phyloP scores from a whole-genome alignment of 2,329 filamentous ascomycete genomes.

The Phaeophleospora eucalypticola region DNA sequence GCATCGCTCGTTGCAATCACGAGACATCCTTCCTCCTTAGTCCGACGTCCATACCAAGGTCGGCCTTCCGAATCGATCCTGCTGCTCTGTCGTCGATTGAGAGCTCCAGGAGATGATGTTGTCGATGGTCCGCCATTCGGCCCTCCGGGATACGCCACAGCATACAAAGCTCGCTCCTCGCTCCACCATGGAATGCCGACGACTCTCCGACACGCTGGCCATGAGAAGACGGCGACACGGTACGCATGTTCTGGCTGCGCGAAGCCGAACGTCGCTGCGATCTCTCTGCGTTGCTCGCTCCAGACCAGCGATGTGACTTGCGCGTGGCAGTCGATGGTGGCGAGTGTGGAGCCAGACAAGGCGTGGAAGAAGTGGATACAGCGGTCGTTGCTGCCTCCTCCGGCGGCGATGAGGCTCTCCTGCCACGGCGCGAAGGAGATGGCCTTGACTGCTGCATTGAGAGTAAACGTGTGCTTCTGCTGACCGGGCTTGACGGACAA shows the following conservation, averaged over 20 bases:
- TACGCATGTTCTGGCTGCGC: constrained; percentile 84
- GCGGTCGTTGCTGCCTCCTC: constrained; percentile 89
- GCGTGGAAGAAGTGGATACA: constrained; percentile 96
- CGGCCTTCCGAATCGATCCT: constrained; percentile 26
- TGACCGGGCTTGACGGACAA: constrained; percentile 39
- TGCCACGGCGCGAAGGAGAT: constrained; percentile 97
- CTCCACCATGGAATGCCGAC: constrained; percentile 80
- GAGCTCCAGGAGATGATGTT: neutral
- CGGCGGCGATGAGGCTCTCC: constrained; percentile 78
- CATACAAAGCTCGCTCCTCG: constrained; percentile 76
- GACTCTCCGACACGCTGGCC: constrained; percentile 85
- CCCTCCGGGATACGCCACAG: constrained; percentile 75
- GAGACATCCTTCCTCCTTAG: constrained; percentile 71
- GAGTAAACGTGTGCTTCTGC: constrained; percentile 65
- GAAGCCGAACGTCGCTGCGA: constrained; percentile 91
- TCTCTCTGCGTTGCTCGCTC: constrained; percentile 69
- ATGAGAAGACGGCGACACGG: constrained; percentile 87
- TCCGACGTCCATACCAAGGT: constrained; percentile 56
- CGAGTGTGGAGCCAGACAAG: constrained; percentile 73
- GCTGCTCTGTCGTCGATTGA: constrained; percentile 1
- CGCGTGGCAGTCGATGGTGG: constrained; percentile 85
- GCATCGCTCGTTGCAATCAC: constrained; percentile 89
- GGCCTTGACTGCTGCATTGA: constrained; percentile 89
- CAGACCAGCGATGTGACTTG: constrained; percentile 92
- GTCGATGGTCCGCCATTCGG: constrained; percentile 38